Conservation (phyloP, 1,284 basidiomycete species). For the Wallemia hederae region DNA sequence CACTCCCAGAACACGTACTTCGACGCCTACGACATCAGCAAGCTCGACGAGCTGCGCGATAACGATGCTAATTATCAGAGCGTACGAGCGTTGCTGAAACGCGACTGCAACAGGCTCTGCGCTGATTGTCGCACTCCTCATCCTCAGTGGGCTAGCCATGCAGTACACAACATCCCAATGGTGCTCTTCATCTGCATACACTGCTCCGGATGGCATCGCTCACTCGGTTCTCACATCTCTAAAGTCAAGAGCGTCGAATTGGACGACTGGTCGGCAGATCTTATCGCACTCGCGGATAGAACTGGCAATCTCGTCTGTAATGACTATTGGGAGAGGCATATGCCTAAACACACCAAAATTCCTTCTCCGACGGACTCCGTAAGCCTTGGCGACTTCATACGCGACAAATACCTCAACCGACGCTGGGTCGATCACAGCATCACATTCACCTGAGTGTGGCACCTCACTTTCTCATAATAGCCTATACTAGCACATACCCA, state of each 20-base stretch:
- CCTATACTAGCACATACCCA: too few relatives aligned
- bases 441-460: too few relatives aligned
- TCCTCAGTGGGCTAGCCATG: not conserved
- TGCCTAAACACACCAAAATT: not conserved
- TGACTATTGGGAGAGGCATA: not conserved
- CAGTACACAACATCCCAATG: not conserved
- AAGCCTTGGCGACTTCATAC: too few relatives aligned
- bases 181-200: not conserved
- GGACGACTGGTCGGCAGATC: not conserved
- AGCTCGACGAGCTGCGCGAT: not conserved
- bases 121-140: not conserved
- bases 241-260: not conserved
- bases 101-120: not conserved
- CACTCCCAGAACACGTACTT: not conserved
- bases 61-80: not conserved
- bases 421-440: not conserved
- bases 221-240: not conserved
- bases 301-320: not conserved
- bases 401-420: not conserved
- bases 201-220: not conserved
- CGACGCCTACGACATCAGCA: not conserved
- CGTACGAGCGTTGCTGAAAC: not conserved
- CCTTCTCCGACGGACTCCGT: too few relatives aligned
- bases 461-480: too few relatives aligned
- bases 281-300: not conserved